phyloP scores from a whole-genome alignment of 2,329 filamentous ascomycete species.

The Biscogniauxia marginata region DNA sequence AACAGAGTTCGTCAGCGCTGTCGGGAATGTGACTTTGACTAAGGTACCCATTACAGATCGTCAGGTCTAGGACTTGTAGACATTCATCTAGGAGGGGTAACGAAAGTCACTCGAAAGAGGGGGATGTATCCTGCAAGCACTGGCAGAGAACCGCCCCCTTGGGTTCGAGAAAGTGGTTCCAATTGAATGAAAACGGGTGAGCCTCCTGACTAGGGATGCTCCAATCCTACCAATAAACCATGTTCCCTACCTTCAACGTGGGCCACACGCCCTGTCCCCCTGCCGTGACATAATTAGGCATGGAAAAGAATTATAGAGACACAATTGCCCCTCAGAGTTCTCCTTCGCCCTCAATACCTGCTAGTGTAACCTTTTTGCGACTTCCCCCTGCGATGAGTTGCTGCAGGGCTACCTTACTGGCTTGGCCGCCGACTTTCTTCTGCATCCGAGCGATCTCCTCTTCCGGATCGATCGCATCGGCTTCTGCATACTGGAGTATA shows the following conservation, averaged over 20 bases:
- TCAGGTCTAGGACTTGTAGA: slow-evolving; percentile 27
- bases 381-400: slow-evolving; percentile 79
- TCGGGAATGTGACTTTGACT: slow-evolving; percentile 34
- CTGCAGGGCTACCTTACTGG: slow-evolving; percentile 87
- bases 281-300: slow-evolving; percentile 28
- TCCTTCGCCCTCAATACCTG: slow-evolving; percentile 62
- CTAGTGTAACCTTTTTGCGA: slow-evolving; percentile 86
- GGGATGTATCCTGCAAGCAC: slow-evolving; percentile 22
- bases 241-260: slow-evolving; percentile 25
- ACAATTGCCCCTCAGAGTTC: slow-evolving; percentile 36
- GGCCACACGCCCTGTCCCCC: slow-evolving; percentile 25
- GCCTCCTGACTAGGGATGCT: slow-evolving; percentile 26
- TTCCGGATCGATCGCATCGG: slow-evolving; percentile 86
- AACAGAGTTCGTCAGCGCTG: slow-evolving; percentile 9
- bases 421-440: slow-evolving; percentile 87
- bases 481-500: slow-evolving; percentile 87
- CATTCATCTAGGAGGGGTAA: slow-evolving; percentile 25
- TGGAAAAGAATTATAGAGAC: slow-evolving; percentile 26
- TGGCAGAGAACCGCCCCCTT: slow-evolving; percentile 19
- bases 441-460: slow-evolving; percentile 97
- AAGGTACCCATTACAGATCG: slow-evolving; percentile 30
- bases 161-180: slow-evolving; percentile 14
- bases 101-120: slow-evolving; percentile 23
- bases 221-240: slow-evolving; percentile 23
- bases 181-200: slow-evolving; percentile 10